Evolutionary conservation across 805 yeast species (phyloP), one percentile per base, ranked within the genome.

Genomic region (Naumovozyma castellii): DNA sequence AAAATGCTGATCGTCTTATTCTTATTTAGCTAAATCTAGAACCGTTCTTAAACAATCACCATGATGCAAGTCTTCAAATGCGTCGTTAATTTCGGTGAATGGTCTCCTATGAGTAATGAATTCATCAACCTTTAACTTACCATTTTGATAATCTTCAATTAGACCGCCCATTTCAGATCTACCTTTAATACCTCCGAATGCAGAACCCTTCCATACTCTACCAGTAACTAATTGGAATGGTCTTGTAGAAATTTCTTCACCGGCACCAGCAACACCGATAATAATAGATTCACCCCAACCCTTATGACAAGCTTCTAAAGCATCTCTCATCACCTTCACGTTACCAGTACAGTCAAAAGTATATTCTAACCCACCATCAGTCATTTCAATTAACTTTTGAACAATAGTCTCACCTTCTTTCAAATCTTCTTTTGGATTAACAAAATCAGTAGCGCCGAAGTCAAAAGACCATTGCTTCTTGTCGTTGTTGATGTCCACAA

Each of bases 171-270:
- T 75, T 70, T 92, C 96, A 32, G 95, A 62, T 71, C 97, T 83
- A 61, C 98, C 97, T 69, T 92, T 92, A 59, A 92, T 87, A 64
- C 97, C 98, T 57, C 99, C 99, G 54, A 86, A 92, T n/a, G 99
- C 99, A 58, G 95, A 85, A 55, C 99, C 99, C 65, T 77, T 84
- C 97, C 98, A 90, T 39, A 84, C 95, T 69, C 98, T 81, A 54
- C 99, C 99, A 32, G 97, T 92, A 49, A 92, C 97, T 65, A 92
- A 77, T 72, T 90, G 97, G 84, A 92, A 92, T 45, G 99, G 98
- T 68, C 97, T 79, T 36, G 97, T 92, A 43, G 95, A 67, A 48
- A 94, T 88, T 69, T 92, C 97, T 67, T 87, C 73, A 50, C 98
- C 99, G 32, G 97, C 95, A 51, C 96, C 95, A 36, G 98, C 99